Evolutionary conservation across 176 grass and related monocot genomes (phyloP).

Genomic region (Bonia amplexicaulis): DNA sequence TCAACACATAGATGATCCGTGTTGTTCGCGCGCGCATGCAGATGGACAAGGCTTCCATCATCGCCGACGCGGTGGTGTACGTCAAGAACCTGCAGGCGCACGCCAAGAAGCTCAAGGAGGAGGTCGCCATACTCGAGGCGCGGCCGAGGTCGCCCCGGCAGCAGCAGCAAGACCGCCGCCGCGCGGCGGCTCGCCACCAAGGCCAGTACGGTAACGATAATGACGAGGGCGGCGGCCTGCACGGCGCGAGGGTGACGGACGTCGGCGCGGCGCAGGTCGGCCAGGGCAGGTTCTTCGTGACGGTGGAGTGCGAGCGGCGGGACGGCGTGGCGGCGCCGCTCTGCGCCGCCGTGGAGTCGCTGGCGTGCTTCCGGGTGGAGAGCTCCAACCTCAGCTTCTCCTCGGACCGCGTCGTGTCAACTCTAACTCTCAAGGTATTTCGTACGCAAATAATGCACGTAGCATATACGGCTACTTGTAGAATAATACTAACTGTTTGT

Average conservation of each 20-base stretch:
- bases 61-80: slow-evolving; percentile 79
- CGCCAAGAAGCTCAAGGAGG: slow-evolving; percentile 56
- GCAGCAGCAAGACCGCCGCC: neutral
- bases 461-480: neutral
- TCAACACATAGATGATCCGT: neutral
- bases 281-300: slow-evolving; percentile 59
- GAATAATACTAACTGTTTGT: neutral
- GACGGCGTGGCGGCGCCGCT: slow-evolving; percentile 47
- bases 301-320: slow-evolving; percentile 54
- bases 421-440: slow-evolving; percentile 60
- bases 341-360: slow-evolving; percentile 58
- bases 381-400: slow-evolving; percentile 56
- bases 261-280: slow-evolving; percentile 51
- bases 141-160: neutral
- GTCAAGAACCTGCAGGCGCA: slow-evolving; percentile 63
- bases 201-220: neutral
- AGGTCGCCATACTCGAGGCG: slow-evolving; percentile 60
- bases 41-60: slow-evolving; percentile 98
- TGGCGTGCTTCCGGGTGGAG: slow-evolving; percentile 60
- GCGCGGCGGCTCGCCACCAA: neutral
- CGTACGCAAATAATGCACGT: neutral
- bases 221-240: neutral
- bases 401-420: slow-evolving; percentile 40
- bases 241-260: slow-evolving; percentile 37
- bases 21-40: neutral